phyloP scores from a whole-genome alignment of 2,329 filamentous ascomycete species.

The Alternaria viburni region DNA sequence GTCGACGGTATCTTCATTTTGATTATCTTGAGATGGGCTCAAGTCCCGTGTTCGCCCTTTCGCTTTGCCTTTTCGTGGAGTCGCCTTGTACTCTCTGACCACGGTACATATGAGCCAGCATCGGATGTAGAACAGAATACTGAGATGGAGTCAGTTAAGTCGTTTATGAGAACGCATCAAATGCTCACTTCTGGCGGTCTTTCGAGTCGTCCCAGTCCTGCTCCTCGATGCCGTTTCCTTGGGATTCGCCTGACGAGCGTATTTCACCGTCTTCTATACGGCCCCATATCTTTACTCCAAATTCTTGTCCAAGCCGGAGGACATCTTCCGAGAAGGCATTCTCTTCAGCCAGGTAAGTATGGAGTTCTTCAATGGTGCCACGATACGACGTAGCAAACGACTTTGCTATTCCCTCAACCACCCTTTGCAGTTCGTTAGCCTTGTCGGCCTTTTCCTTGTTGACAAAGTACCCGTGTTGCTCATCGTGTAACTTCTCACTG shows the following conservation, averaged over 20 bases:
- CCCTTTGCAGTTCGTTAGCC: conserved; percentile 10
- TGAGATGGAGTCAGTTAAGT: background rate
- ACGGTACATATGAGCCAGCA: conserved; percentile 17
- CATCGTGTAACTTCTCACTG: background rate
- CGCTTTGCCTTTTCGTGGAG: conserved; percentile 5
- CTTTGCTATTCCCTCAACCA: conserved; percentile 14
- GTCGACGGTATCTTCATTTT: background rate
- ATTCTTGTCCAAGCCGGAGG: conserved; percentile 1
- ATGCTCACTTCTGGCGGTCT: conserved; percentile 9
- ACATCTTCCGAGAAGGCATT: conserved; percentile 5
- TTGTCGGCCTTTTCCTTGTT: background rate
- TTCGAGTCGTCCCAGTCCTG: conserved; percentile 7
- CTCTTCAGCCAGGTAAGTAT: conserved; percentile 4
- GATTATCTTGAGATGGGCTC: background rate
- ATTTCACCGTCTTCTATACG: conserved; percentile 1
- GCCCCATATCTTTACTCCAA: conserved; percentile 14
- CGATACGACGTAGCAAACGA: background rate
- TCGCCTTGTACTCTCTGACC: background rate
- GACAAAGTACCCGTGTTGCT: conserved; percentile 7
- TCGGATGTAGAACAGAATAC: conserved; percentile 18
- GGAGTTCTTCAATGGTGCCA: background rate
- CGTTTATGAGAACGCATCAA: no score
- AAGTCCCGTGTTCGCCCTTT: background rate
- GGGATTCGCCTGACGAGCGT: background rate
- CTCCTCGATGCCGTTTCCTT: background rate